phyloP scores from a whole-genome alignment of 2,329 filamentous ascomycete species.

The Diaporthe sp. region DNA sequence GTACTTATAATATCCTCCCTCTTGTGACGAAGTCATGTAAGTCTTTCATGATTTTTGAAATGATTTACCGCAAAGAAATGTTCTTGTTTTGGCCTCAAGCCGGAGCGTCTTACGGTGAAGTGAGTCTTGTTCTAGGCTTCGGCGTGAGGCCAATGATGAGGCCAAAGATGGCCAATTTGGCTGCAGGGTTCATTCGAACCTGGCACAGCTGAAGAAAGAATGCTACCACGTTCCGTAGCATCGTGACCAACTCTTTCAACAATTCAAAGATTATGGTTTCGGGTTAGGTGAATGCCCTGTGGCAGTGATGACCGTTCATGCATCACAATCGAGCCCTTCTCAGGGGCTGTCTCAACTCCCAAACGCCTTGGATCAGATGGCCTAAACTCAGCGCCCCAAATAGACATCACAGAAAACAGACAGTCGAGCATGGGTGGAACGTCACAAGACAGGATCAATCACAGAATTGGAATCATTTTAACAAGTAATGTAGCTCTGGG shows the following conservation, averaged over 20 bases:
- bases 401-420: background rate
- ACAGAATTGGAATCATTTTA: background rate
- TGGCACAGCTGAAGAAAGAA: background rate
- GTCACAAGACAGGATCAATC: background rate
- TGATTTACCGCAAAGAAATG: background rate
- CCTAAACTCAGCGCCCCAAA: background rate
- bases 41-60: background rate
- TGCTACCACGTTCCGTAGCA: background rate
- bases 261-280: background rate
- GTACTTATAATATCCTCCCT: background rate
- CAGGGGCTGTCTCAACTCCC: background rate
- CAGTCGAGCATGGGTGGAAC: background rate
- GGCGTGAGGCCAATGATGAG: background rate
- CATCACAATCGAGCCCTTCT: background rate
- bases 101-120: background rate
- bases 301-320: background rate
- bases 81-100: constrained; percentile 6
- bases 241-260: background rate
- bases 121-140: background rate
- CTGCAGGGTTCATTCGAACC: background rate
- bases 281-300: background rate
- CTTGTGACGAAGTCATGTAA: no score
- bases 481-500: background rate
- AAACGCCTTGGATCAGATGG: background rate
- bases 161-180: background rate